Percentiles rank a stretch among this genome's conserved stretches.
Conservation (phyloP, 768 basidiomycete genomes). For the Boletus pseudopeckii region DNA sequence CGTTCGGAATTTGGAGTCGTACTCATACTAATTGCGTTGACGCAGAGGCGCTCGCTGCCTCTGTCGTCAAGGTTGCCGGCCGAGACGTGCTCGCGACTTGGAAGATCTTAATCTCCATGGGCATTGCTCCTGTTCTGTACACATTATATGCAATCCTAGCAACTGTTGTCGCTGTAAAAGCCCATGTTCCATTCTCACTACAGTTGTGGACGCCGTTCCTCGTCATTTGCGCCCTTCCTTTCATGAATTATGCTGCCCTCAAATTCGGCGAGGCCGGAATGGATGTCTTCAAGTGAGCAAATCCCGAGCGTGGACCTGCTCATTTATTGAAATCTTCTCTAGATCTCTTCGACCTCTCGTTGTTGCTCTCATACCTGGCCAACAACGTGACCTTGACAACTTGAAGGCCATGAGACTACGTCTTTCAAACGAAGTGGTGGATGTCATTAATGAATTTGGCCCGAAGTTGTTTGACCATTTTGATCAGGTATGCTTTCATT, state of each 20-base stretch:
- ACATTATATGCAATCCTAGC: constrained; percentile 78
- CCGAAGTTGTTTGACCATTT: constrained; percentile 87
- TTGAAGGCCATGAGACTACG: constrained; percentile 69
- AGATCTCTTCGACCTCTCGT: constrained; percentile 90
- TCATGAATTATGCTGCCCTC: constrained; percentile 88
- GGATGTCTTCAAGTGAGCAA: constrained; percentile 90
- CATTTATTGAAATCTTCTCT: constrained; percentile 9
- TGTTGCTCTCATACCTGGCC: constrained; percentile 84
- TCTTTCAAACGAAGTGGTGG: constrained; percentile 81
- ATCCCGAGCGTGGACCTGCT: neutral
- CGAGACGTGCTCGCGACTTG: constrained; percentile 96
- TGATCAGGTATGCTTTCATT: constrained; percentile 52
- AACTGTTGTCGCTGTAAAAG: constrained; percentile 65
- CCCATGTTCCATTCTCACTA: constrained; percentile 59
- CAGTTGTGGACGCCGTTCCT: constrained; percentile 74
- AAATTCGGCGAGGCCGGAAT: constrained; percentile 98
- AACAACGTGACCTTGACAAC: constrained; percentile 73
- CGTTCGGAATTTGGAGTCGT: neutral
- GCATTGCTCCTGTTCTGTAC: constrained; percentile 86
- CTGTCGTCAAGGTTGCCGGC: constrained; percentile 92
- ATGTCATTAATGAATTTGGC: constrained; percentile 83
- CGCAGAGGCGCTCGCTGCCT: constrained; percentile 91
- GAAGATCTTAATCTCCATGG: constrained; percentile 94
- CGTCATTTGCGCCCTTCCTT: constrained; percentile 70
- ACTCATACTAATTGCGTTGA: neutral